A percentile compares a stretch with the other conserved stretches of the same genome.
Conservation (phyloP, 2,329 filamentous ascomycete genomes). For the Dactylellina haptotyla region DNA sequence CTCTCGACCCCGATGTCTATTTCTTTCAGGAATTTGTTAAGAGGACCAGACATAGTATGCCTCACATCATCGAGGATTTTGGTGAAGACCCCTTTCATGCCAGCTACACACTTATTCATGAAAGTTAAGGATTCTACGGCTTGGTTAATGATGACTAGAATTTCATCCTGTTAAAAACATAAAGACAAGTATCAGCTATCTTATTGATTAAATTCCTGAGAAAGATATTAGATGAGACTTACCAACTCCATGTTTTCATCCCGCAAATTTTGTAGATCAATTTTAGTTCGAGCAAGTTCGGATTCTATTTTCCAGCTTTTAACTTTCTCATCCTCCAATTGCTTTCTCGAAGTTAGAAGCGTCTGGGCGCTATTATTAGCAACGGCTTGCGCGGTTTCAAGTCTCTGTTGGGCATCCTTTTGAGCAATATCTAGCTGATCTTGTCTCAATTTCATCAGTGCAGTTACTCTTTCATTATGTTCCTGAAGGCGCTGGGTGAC, state of each 20-base stretch:
- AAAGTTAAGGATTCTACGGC: slow-evolving; percentile 1
- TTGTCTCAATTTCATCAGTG: background rate
- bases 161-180: background rate
- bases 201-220: background rate
- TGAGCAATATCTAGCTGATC: background rate
- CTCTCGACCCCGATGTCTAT: slow-evolving; percentile 3
- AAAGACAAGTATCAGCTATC: background rate
- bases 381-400: background rate
- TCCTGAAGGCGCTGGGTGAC: background rate
- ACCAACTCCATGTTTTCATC: slow-evolving; percentile 8
- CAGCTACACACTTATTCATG: slow-evolving; percentile 15
- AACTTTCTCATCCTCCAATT: background rate
- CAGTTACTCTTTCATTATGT: slow-evolving; percentile 2
- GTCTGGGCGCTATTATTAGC: background rate
- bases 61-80: slow-evolving; percentile 15
- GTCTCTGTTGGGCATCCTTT: slow-evolving; percentile 11
- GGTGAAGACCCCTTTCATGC: slow-evolving; percentile 7
- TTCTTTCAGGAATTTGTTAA: slow-evolving; percentile 10
- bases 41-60: background rate
- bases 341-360: background rate
- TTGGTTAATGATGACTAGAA: slow-evolving; percentile 9
- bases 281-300: background rate
- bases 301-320: background rate
- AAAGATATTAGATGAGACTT: background rate
- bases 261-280: background rate